These are phyloP conservation scores for Fusarium keratoplasticum DNA, from an alignment of 2,329 filamentous ascomycete genomes.

Conservation along the genomic window DNA sequence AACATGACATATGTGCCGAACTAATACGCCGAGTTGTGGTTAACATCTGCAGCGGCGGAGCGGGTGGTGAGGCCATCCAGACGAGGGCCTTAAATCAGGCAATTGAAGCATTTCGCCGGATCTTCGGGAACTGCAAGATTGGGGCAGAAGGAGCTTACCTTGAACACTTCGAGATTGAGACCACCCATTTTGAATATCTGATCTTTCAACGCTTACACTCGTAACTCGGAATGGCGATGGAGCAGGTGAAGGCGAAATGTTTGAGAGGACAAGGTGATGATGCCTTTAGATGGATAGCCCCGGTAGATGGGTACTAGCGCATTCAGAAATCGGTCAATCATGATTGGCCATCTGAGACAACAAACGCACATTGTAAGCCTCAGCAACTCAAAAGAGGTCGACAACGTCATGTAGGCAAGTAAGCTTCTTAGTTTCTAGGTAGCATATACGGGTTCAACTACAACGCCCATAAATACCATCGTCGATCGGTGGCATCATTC, in stretches of 20 bases:
- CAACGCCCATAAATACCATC: slow-evolving; percentile 7
- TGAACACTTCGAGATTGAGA: slow-evolving; percentile 94
- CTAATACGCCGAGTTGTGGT: slow-evolving; percentile 57
- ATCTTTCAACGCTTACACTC: slow-evolving; percentile 1
- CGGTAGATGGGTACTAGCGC: no score
- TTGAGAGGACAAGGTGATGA: slow-evolving; percentile 28
- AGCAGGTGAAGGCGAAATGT: slow-evolving; percentile 28
- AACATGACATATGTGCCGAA: slow-evolving; percentile 99
- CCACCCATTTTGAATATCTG: slow-evolving; percentile 69
- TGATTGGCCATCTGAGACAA: slow-evolving; percentile 29
- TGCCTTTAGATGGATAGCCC: slow-evolving; percentile 36
- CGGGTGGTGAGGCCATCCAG: not conserved
- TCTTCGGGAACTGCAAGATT: not conserved
- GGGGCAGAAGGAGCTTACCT: slow-evolving; percentile 65
- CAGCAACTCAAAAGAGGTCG: not conserved
- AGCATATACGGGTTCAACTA: not conserved
- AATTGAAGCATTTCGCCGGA: not conserved
- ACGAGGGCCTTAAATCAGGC: not conserved
- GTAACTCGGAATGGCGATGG: slow-evolving; percentile 21
- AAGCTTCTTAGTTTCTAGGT: not conserved
- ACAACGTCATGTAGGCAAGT: not conserved
- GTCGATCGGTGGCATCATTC: slow-evolving; percentile 13
- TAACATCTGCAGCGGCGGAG: not conserved
- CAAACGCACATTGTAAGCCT: slow-evolving; percentile 4
- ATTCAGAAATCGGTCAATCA: slow-evolving; percentile 6